Conservation (phyloP, 805 yeast genomes). For the Wickerhamiella parazyma region DNA sequence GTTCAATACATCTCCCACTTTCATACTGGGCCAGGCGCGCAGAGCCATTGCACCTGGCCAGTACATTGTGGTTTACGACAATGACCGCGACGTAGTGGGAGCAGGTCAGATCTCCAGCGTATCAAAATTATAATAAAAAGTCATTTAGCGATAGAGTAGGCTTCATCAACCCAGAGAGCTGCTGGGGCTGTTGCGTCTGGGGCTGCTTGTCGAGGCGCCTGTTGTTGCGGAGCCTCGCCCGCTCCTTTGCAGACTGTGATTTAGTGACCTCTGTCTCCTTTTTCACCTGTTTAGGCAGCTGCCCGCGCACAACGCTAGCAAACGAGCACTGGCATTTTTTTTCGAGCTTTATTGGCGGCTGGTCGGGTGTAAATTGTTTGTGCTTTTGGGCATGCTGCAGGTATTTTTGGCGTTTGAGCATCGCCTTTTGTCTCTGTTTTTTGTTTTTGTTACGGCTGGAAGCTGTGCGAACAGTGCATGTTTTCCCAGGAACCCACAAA, state of each 20-base stretch:
- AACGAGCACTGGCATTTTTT: slow-evolving; percentile 2
- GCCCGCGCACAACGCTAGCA: background rate
- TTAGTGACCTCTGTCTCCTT: background rate
- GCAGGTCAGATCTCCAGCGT: slow-evolving; percentile 14
- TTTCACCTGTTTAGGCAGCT: too few relatives aligned
- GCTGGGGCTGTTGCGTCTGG: background rate
- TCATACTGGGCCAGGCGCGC: slow-evolving; percentile 34
- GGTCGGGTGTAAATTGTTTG: background rate
- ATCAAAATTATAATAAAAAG: slow-evolving; percentile 7
- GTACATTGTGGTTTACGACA: slow-evolving; percentile 57
- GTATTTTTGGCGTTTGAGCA: background rate
- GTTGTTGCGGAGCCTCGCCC: slow-evolving; percentile 6
- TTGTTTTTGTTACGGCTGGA: slow-evolving; percentile 5
- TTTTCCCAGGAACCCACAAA: slow-evolving; percentile 8
- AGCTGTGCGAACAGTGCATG: slow-evolving; percentile 2
- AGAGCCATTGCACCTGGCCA: slow-evolving; percentile 89
- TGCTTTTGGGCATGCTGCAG: background rate
- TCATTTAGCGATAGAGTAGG: slow-evolving; percentile 7
- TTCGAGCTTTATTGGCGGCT: background rate
- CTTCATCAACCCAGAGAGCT: background rate
- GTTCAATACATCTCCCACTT: slow-evolving; percentile 5
- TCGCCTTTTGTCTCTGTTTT: background rate
- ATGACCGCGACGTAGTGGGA: slow-evolving; percentile 51
- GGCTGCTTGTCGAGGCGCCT: background rate
- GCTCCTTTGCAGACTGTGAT: slow-evolving; percentile 4